These are phyloP conservation scores for Paulownia fortunei DNA, from an alignment of 257 asterid species.

Conservation along the genomic window DNA sequence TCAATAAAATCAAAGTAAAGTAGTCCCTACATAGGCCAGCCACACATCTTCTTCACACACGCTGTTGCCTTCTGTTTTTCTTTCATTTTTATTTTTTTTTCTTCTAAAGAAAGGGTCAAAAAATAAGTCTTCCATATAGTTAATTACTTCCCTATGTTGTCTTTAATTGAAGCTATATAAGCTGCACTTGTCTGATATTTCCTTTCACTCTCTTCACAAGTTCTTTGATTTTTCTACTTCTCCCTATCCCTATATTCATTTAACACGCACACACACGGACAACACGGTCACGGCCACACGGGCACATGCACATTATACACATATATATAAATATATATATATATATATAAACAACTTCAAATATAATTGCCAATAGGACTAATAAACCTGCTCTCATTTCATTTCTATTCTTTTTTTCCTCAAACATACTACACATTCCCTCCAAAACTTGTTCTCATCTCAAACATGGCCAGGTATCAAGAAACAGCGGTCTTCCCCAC, in stretches of 20 bases:
- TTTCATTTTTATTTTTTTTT: neutral
- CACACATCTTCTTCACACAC: neutral
- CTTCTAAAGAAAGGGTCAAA: neutral
- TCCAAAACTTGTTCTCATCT: neutral
- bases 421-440: neutral
- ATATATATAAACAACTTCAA: neutral
- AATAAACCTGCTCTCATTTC: neutral
- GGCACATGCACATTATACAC: neutral
- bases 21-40: neutral
- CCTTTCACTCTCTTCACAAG: neutral
- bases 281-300: constrained; percentile 2
- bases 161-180: neutral
- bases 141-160: neutral
- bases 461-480: constrained; percentile 20
- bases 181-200: constrained; percentile 10
- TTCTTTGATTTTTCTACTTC: constrained; percentile 19
- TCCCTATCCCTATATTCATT: neutral
- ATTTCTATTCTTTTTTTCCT: neutral
- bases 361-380: neutral
- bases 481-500: neutral
- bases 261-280: neutral
- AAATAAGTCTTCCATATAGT: neutral
- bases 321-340: neutral
- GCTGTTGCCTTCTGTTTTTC: neutral
- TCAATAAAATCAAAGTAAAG: neutral